phyloP scores from a whole-genome alignment of 169 alveolate species.

The Perkinsus chesapeaki region DNA sequence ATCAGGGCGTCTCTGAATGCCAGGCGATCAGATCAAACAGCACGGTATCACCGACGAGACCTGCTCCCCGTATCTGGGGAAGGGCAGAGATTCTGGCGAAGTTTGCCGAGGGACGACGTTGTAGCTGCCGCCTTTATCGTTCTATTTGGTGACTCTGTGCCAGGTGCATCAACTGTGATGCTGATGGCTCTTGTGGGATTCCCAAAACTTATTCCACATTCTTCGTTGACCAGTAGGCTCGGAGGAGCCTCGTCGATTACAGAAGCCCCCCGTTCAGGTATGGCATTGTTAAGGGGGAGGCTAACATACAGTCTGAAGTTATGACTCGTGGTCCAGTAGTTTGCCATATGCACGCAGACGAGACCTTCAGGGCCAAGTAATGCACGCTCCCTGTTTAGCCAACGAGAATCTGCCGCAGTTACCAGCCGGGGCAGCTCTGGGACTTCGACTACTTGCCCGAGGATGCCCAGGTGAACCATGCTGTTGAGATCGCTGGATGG shows the following conservation, averaged over 20 bases:
- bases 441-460: neutral
- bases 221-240: neutral
- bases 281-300: neutral
- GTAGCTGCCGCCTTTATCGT: neutral
- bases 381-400: neutral
- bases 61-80: slow-evolving; percentile 51
- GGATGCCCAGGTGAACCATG: neutral
- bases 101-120: neutral
- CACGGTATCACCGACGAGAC: slow-evolving; percentile 58
- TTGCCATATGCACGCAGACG: neutral
- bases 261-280: neutral
- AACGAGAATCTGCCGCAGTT: neutral
- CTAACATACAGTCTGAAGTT: neutral
- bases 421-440: neutral
- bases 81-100: slow-evolving; percentile 25
- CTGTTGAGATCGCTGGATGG: neutral
- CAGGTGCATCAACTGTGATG: neutral
- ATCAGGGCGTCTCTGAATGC: neutral
- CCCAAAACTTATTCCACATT: neutral
- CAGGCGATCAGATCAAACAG: neutral
- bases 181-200: neutral
- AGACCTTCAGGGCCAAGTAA: neutral
- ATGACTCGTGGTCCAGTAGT: neutral
- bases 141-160: no score
- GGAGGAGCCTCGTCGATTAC: neutral